Evolutionary conservation across 2,329 filamentous ascomycete species (phyloP).

Genomic region (Cladophialophora carrionii): DNA sequence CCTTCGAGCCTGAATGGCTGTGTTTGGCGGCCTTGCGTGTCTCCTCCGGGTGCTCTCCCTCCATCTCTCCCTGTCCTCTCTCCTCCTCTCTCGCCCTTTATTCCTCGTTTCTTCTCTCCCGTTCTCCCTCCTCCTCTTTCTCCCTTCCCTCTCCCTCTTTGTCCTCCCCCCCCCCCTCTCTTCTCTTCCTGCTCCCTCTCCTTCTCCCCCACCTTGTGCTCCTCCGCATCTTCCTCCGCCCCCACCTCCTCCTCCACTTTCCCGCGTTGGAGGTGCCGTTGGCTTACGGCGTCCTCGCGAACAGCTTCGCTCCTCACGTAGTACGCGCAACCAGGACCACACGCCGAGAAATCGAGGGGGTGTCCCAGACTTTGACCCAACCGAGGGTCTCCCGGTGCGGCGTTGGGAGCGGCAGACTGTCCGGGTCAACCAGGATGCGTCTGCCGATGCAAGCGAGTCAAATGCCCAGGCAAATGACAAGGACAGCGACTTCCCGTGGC

Average conservation of each 20-base stretch:
- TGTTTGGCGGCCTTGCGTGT: neutral
- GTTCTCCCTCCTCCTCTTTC: neutral
- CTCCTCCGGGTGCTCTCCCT: slow-evolving; percentile 35
- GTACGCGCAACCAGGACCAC: slow-evolving; percentile 61
- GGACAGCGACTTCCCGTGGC: slow-evolving; percentile 67
- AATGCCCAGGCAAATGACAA: neutral
- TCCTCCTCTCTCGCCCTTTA: neutral
- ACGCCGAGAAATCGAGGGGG: slow-evolving; percentile 49
- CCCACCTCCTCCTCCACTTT: neutral
- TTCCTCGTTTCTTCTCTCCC: neutral
- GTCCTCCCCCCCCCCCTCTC: neutral
- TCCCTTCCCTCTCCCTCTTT: neutral
- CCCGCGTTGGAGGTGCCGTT: neutral
- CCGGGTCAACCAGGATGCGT: slow-evolving; percentile 69
- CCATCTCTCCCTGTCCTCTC: neutral
- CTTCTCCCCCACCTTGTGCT: neutral
- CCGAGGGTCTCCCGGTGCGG: slow-evolving; percentile 79
- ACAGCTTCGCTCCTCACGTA: slow-evolving; percentile 34
- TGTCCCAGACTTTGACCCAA: slow-evolving; percentile 67
- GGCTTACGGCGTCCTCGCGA: neutral
- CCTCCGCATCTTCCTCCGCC: too few species aligned
- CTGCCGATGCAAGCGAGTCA: slow-evolving; percentile 37
- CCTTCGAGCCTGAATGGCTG: neutral
- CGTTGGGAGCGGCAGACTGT: slow-evolving; percentile 81
- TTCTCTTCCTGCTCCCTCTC: neutral